Evolutionary conservation across 2,329 filamentous ascomycete genomes (phyloP).

Genomic region (Fusarium sp.): DNA sequence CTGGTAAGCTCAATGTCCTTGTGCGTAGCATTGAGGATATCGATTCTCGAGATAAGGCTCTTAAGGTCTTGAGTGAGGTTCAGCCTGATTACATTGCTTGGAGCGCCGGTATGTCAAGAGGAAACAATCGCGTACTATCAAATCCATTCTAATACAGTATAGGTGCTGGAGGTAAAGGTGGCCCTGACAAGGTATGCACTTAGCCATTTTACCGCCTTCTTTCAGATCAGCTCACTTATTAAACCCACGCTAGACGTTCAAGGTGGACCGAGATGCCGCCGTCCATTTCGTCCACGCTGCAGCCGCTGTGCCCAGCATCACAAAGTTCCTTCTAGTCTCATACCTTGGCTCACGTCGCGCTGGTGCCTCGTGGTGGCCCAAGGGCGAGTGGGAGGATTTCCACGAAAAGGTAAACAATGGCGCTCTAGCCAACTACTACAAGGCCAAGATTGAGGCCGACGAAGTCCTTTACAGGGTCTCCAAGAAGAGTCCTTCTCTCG

Average conservation of each 20-base stretch:
- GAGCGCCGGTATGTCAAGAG: constrained; percentile 68
- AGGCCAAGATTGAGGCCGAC: constrained; percentile 72
- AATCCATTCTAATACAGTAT: constrained; percentile 21
- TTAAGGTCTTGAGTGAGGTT: constrained; percentile 70
- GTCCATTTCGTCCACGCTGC: constrained; percentile 72
- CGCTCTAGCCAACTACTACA: constrained; percentile 65
- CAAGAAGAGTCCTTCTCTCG: constrained; percentile 57
- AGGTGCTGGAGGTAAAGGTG: constrained; percentile 72
- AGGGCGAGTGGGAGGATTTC: constrained; percentile 62
- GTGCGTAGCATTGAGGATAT: constrained; percentile 79
- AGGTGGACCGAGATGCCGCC: constrained; percentile 73
- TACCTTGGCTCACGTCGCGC: constrained; percentile 67
- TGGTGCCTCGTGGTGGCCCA: constrained; percentile 68
- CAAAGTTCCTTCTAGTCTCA: constrained; percentile 74
- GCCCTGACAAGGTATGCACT: constrained; percentile 58
- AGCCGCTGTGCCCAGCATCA: constrained; percentile 64
- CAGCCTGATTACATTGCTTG: constrained; percentile 76
- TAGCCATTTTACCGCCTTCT: not conserved
- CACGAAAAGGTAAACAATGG: constrained; percentile 56
- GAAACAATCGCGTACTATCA: not conserved
- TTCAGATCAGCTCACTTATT: constrained; percentile 20
- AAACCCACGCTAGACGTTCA: constrained; percentile 60
- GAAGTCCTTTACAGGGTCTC: constrained; percentile 65
- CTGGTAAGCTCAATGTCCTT: constrained; percentile 75
- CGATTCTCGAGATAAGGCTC: constrained; percentile 71